Evolutionary conservation across 1,284 basidiomycete species (phyloP).

Genomic region (Amylostereum chailletii): DNA sequence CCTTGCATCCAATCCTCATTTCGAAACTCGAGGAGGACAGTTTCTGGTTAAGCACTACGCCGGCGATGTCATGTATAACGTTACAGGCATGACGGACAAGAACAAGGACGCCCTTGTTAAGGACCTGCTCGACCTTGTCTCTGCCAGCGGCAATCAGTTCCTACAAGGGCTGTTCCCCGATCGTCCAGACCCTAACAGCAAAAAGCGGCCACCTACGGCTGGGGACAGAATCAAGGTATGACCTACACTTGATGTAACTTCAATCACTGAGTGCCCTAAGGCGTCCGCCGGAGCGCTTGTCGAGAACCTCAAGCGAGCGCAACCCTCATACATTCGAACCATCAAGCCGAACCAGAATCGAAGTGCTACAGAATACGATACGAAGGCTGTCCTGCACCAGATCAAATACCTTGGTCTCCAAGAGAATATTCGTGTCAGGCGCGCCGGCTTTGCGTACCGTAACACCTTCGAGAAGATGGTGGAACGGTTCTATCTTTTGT

Average conservation of each 20-base stretch:
- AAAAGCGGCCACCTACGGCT: conserved; percentile 96
- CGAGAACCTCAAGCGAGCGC: conserved; percentile 91
- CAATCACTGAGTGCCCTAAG: conserved; percentile 26
- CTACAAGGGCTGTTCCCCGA: conserved; percentile 90
- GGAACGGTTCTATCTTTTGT: conserved; percentile 93
- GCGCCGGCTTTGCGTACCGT: conserved; percentile 96
- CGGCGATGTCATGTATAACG: conserved; percentile 98
- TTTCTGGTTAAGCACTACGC: conserved; percentile 94
- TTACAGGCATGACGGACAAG: conserved; percentile 99
- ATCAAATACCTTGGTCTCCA: conserved; percentile 99
- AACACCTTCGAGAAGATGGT: conserved; percentile 99
- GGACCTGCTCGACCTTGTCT: conserved; percentile 89
- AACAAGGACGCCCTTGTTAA: conserved; percentile 98
- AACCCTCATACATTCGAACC: conserved; percentile 97
- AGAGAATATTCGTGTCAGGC: conserved; percentile 96
- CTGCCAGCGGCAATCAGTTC: conserved; percentile 74
- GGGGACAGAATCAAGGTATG: conserved; percentile 94
- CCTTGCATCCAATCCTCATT: conserved; percentile 80
- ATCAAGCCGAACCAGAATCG: conserved; percentile 99
- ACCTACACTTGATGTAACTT: background rate
- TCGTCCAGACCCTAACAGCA: conserved; percentile 91
- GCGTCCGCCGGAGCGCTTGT: conserved; percentile 90
- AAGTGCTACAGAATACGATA: conserved; percentile 87
- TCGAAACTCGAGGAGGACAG: conserved; percentile 85
- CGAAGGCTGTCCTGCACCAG: conserved; percentile 93